Base-by-base conservation (phyloP, 2,329 filamentous ascomycete genomes). In the Setomelanomma holmii region DNA sequence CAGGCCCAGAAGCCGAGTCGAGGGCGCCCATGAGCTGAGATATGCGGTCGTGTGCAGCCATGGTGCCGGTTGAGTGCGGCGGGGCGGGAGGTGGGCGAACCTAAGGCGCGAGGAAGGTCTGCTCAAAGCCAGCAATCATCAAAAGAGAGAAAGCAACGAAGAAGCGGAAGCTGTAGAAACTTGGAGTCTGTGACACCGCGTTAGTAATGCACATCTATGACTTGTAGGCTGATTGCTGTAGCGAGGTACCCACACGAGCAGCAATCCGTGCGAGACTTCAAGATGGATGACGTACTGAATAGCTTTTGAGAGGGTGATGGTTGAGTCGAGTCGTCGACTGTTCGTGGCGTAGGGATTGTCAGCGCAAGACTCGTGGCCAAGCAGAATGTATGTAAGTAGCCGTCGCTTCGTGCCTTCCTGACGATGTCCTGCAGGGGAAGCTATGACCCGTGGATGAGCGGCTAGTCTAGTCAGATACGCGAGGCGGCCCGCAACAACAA, bases 1-100 rank as follows among this genome's bases (percentile, higher is more conserved):
- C 87, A 63, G 90, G 86, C 70, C 81, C 82, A 22, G 81, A 65
- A 34, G 64, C 65, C 1, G 68, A 61, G 50, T 76, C 74, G 48
- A 71, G 67, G 49, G 71, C 66, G 58, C 69, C 64, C 63, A 76
- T 68, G 52, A 80, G 73, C 60, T 76, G 75, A 47, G 75, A 73
- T 71, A 79, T 72, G 42, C 74, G 67, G 56, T 74, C 74, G 66
- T 61, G 70, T 60, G 64, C 72, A 45, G 73, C 74, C 74, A 76
- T 76, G 66, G 49, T 66, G 58, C 50, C 50, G 55, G 49, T 17
- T 49, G 58, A 49, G 51, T 45, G 63, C 36, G 52, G 55, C 38
- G 49, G 52, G 43, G 57, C 41, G 45, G 46, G 48, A 35, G 50
- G 53, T 21, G 16, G 40, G 41, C 23, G 54, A 46, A 58, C 49